phyloP scores from a whole-genome alignment of 202 grass and related monocot species.

The Setaria viridis region DNA sequence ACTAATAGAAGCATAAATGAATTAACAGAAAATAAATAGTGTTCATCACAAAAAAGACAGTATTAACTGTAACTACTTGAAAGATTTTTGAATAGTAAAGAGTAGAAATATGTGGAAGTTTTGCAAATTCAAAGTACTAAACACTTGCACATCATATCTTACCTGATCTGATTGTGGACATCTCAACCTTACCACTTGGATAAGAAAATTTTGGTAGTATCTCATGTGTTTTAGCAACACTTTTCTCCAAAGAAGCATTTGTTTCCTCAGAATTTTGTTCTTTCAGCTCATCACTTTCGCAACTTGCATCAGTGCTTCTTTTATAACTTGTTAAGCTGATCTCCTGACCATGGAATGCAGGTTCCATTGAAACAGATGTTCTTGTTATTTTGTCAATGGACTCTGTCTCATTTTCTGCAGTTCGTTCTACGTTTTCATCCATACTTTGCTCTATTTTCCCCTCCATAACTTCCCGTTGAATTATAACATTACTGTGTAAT shows the following conservation, averaged over 20 bases:
- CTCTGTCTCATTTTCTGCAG: background rate
- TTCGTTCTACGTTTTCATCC: conserved; percentile 4
- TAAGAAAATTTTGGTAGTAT: conserved; percentile 2
- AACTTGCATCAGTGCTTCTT: background rate
- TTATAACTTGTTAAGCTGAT: background rate
- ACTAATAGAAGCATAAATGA: background rate
- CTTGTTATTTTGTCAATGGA: background rate
- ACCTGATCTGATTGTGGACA: conserved; percentile 46
- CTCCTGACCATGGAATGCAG: conserved; percentile 18
- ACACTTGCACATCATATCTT: conserved; percentile 2
- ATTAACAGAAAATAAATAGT: background rate
- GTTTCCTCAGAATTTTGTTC: conserved; percentile 16
- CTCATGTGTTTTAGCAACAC: conserved; percentile 33
- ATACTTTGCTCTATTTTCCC: conserved; percentile 13
- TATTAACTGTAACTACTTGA: background rate
- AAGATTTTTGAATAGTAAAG: background rate
- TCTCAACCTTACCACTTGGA: conserved; percentile 28
- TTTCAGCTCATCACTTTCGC: conserved; percentile 28
- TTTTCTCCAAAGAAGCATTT: conserved; percentile 38
- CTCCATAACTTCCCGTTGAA: conserved; percentile 4
- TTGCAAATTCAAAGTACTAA: background rate
- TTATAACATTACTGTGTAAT: conserved; percentile 4
- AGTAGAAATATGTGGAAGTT: background rate
- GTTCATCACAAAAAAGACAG: background rate
- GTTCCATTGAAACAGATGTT: conserved; percentile 18